Evolutionary conservation across 441 rosid species (phyloP).

Genomic region (Syzygium syzygioides): DNA sequence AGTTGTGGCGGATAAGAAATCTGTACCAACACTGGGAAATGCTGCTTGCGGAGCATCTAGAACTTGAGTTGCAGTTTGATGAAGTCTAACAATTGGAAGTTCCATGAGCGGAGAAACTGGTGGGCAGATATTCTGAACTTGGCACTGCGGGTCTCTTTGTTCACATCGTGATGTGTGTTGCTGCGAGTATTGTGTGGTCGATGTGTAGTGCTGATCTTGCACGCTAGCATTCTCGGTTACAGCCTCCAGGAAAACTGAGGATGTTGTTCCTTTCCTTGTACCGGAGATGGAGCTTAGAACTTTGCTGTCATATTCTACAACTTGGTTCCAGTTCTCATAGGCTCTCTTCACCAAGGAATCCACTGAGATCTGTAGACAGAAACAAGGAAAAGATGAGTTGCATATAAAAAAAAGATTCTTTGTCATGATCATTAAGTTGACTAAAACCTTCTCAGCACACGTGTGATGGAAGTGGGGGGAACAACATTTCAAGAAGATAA

Average conservation of each 20-base stretch:
- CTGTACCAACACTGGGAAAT: slow-evolving; percentile 26
- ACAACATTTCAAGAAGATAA: background rate
- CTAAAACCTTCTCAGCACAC: background rate
- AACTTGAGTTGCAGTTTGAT: slow-evolving; percentile 26
- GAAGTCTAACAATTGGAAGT: slow-evolving; percentile 47
- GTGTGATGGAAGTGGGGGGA: background rate
- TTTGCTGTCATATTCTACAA: slow-evolving; percentile 4
- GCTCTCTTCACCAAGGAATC: slow-evolving; percentile 4
- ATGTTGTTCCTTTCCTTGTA: slow-evolving; percentile 18
- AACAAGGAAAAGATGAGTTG: background rate
- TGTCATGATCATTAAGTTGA: background rate
- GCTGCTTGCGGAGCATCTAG: slow-evolving; percentile 35
- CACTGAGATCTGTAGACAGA: slow-evolving; percentile 6
- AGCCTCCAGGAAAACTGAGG: slow-evolving; percentile 12
- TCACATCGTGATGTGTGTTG: slow-evolving; percentile 24
- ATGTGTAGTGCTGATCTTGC: slow-evolving; percentile 16
- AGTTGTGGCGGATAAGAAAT: slow-evolving; percentile 37
- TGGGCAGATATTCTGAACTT: slow-evolving; percentile 26
- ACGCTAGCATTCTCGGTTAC: slow-evolving; percentile 15
- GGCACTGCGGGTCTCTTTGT: slow-evolving; percentile 23
- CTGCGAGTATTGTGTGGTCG: slow-evolving; percentile 31
- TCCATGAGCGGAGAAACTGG: slow-evolving; percentile 45
- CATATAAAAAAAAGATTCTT: background rate
- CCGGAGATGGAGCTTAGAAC: slow-evolving; percentile 43
- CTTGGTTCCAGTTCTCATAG: slow-evolving; percentile 5